Evolutionary conservation across 768 basidiomycete species (phyloP).

Genomic region (Lactarius pseudohatsudake): DNA sequence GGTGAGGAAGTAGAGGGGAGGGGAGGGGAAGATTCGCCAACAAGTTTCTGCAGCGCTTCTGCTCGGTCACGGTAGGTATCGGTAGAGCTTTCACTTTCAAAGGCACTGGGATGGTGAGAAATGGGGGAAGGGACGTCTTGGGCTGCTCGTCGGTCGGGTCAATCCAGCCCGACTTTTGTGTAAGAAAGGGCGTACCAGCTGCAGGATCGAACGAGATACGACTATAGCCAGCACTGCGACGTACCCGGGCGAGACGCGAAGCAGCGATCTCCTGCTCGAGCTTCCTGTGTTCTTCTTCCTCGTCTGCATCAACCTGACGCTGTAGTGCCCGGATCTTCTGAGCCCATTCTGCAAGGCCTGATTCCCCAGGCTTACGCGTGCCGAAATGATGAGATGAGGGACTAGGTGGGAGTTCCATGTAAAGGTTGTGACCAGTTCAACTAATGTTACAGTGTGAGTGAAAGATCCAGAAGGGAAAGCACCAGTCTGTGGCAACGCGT

Average conservation of each 20-base stretch:
- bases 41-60: conserved; percentile 19
- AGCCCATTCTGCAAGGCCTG: conserved; percentile 78
- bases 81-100: conserved; percentile 2
- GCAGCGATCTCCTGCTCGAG: conserved; percentile 57
- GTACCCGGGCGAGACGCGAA: conserved; percentile 47
- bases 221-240: conserved; percentile 44
- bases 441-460: not conserved
- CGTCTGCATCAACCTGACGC: conserved; percentile 77
- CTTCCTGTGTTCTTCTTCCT: conserved; percentile 71
- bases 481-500: not conserved
- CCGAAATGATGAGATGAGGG: conserved; percentile 24
- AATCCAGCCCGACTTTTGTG: conserved; percentile 12
- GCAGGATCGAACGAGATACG: conserved; percentile 41
- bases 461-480: not conserved
- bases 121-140: conserved; percentile 9
- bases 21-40: conserved; percentile 10
- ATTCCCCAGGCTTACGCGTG: conserved; percentile 48
- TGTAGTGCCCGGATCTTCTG: conserved; percentile 78
- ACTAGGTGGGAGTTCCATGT: conserved; percentile 25
- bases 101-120: not conserved
- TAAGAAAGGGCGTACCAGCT: conserved; percentile 17
- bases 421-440: not conserved
- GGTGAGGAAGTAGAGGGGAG: conserved; percentile 11
- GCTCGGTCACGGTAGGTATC: conserved; percentile 9
- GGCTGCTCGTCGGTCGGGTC: conserved; percentile 7